Conservation (phyloP, 129 eudicot species). For the Flaveria sonorensis region DNA sequence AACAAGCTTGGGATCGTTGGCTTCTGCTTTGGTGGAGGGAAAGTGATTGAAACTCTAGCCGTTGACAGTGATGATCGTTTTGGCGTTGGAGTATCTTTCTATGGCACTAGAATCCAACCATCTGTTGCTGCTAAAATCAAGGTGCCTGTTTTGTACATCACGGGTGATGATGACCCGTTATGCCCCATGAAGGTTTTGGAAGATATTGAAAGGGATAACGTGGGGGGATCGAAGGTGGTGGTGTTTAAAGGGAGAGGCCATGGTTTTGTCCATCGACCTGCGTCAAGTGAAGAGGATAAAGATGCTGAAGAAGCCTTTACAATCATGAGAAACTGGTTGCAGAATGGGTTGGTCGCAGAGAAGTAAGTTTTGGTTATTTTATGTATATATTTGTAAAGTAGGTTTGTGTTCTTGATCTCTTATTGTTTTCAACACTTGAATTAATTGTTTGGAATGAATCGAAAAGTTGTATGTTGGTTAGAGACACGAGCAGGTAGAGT, state of each 20-base stretch:
- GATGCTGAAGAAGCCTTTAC: conserved; percentile 85
- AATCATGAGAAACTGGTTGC: conserved; percentile 80
- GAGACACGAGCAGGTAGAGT: neutral
- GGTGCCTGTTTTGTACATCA: conserved; percentile 60
- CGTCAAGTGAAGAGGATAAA: conserved; percentile 71
- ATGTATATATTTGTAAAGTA: neutral
- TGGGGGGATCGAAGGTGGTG: conserved; percentile 48
- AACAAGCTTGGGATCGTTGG: conserved; percentile 84
- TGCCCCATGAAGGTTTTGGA: conserved; percentile 54
- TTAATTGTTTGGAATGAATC: neutral
- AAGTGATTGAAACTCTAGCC: conserved; percentile 64
- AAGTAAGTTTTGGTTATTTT: conserved; percentile 30
- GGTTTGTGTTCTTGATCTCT: neutral
- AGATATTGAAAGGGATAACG: conserved; percentile 43
- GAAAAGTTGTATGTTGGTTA: neutral
- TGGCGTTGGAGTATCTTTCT: conserved; percentile 77
- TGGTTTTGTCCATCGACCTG: conserved; percentile 80
- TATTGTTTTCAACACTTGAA: conserved; percentile 1
- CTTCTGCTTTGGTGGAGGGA: conserved; percentile 82
- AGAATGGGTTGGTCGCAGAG: conserved; percentile 52
- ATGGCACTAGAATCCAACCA: conserved; percentile 73
- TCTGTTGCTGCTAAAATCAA: conserved; percentile 51
- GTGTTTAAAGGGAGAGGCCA: conserved; percentile 84
- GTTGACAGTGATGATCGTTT: conserved; percentile 53
- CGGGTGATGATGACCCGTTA: conserved; percentile 75